Conservation (phyloP, 2,329 filamentous ascomycete species). For the Cryphonectria nitschkei region DNA sequence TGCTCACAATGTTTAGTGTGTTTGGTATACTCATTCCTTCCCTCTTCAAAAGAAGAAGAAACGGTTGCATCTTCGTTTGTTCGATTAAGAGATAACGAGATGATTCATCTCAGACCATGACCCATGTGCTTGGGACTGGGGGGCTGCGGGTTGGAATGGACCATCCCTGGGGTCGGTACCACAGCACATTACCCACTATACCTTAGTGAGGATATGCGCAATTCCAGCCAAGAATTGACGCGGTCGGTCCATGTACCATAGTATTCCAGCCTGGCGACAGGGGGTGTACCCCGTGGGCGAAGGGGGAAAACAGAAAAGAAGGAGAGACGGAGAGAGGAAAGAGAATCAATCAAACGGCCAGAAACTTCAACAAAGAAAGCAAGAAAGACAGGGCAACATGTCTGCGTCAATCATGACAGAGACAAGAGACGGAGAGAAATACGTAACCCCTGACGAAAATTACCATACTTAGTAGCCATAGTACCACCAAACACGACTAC, state of each 20-base stretch:
- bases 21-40: neutral
- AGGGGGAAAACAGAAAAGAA: neutral
- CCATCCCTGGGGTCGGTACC: neutral
- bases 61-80: neutral
- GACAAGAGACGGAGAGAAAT: neutral
- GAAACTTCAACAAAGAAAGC: neutral
- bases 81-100: constrained; percentile 7
- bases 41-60: neutral
- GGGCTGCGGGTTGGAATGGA: neutral
- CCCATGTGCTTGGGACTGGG: neutral
- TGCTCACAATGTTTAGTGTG: constrained; percentile 18
- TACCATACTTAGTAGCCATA: neutral
- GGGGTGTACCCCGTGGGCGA: neutral
- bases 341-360: no score
- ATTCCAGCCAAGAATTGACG: constrained; percentile 1
- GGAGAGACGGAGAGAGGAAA: neutral
- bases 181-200: neutral
- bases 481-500: neutral
- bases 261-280: neutral
- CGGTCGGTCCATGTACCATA: neutral
- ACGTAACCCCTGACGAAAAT: constrained; percentile 4
- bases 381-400: neutral
- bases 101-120: constrained; percentile 8
- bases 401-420: neutral
- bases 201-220: neutral